Evolutionary conservation across 2,329 filamentous ascomycete species (phyloP), one percentile per base, ranked within the genome.

Genomic region (Colletotrichum trifolii): DNA sequence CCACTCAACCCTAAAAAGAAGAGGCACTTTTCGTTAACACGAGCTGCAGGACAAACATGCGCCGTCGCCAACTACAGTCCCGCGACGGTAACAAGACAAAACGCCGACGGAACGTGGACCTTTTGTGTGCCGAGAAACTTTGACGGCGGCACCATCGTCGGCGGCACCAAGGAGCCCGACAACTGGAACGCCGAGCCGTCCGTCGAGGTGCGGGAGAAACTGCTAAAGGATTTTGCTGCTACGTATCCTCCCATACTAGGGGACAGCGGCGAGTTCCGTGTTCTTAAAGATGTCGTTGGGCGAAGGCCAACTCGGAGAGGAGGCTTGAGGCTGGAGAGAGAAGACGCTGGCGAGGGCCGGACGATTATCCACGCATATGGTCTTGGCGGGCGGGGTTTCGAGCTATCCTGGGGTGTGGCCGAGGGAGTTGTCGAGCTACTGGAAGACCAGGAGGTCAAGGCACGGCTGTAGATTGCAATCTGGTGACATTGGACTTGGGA

Each of bases 111-210:
- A 0, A 82, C 79, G 8, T 90, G 87, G 86, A 82, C 83, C 0
- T 90, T 91, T 67, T 82, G 83, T 49, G 85, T 91, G 6, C 87
- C 89, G 1, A 82, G 89, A 2, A 84, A 83, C 8, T 84, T 88
- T 34, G 79, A 85, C 39, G 88, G 88, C 3, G 89, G 89, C 3
- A 91, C 88, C 0, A 79, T 91, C 43, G 84, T 91, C 17, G 89
- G 89, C 6, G 89, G 89, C 0, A 91, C 88, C 9, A 90, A 89
- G 72, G 84, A 90, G 71, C 80, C 82, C 1, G 76, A 84, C 60
- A 79, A 89, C 72, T 88, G 85, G 84, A 79, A 84, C 50, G 73
- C 80, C 0, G 75, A 79, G 15, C 83, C 87, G 2, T 84, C 80
- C 0, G 63, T 68, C 2, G 81, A 82, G 50, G 82, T 83, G 0